Evolutionary conservation across 768 basidiomycete genomes (phyloP).

Genomic region (Boletellus emodensis): DNA sequence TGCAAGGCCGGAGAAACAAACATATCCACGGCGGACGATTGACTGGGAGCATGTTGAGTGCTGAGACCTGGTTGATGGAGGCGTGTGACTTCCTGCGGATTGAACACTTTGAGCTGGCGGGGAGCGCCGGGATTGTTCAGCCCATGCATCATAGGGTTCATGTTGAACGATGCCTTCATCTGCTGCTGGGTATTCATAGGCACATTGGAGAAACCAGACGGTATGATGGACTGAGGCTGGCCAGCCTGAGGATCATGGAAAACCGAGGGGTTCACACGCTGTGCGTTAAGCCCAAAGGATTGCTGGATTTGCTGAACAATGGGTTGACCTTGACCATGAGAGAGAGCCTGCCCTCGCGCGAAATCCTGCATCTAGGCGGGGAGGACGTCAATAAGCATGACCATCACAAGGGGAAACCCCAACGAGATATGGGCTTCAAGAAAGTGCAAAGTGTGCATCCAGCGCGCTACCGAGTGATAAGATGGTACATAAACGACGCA

Average conservation of each 20-base stretch:
- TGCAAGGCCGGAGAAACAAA: constrained; percentile 46
- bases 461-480: constrained; percentile 8
- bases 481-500: constrained; percentile 9
- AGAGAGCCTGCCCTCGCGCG: constrained; percentile 38
- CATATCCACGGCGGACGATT: constrained; percentile 39
- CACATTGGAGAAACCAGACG: constrained; percentile 38
- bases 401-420: constrained; percentile 5
- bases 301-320: constrained; percentile 41
- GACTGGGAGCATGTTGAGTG: constrained; percentile 37
- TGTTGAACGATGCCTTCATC: constrained; percentile 28
- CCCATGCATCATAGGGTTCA: constrained; percentile 39
- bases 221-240: constrained; percentile 30
- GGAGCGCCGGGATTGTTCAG: constrained; percentile 26
- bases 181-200: constrained; percentile 34
- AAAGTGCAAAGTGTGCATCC: constrained; percentile 1
- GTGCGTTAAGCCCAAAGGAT: constrained; percentile 35
- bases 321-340: constrained; percentile 39
- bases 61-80: constrained; percentile 30
- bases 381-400: constrained; percentile 24
- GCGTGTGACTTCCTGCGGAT: constrained; percentile 38
- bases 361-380: constrained; percentile 43
- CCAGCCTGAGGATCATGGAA: constrained; percentile 36
- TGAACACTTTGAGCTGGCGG: constrained; percentile 43
- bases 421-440: constrained; percentile 4
- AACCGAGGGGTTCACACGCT: constrained; percentile 36